These are phyloP conservation scores for Ophiostoma novo-ulmi DNA, from an alignment of 2,329 filamentous ascomycete species.

Conservation along the genomic window DNA sequence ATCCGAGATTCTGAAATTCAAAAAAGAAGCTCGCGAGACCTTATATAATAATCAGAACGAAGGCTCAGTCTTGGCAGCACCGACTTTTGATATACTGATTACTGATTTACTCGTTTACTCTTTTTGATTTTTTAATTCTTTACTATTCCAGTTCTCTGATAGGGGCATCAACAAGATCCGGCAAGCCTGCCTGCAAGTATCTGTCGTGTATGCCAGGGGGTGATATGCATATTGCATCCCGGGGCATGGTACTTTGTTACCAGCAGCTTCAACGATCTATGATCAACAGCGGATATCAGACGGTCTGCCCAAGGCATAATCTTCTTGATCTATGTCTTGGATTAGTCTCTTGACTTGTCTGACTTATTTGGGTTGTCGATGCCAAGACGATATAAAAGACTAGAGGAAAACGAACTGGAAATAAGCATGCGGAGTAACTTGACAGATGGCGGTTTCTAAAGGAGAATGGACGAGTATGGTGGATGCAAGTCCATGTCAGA, in stretches of 20 bases:
- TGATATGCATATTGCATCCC: neutral
- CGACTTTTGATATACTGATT: neutral
- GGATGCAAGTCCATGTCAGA: too few relatives aligned
- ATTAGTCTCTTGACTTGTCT: neutral
- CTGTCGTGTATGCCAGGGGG: neutral
- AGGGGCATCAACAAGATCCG: constrained; percentile 1
- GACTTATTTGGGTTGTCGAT: neutral
- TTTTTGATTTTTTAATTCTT: too few relatives aligned
- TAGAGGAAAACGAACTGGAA: neutral
- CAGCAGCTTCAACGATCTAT: neutral
- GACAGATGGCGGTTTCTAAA: too few relatives aligned
- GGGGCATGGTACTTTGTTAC: neutral
- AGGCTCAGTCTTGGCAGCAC: neutral
- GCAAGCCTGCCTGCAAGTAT: neutral
- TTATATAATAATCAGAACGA: neutral
- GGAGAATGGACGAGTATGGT: too few relatives aligned
- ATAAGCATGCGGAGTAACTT: neutral
- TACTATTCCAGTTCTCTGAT: neutral
- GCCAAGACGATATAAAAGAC: neutral
- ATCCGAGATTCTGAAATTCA: too few relatives aligned
- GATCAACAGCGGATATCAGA: neutral
- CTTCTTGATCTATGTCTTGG: neutral
- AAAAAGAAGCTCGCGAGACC: neutral
- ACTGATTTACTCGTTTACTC: neutral
- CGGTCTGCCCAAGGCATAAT: constrained; percentile 7